Conservation (phyloP, 176 grass and related monocot species). For the Zizania latifolia region DNA sequence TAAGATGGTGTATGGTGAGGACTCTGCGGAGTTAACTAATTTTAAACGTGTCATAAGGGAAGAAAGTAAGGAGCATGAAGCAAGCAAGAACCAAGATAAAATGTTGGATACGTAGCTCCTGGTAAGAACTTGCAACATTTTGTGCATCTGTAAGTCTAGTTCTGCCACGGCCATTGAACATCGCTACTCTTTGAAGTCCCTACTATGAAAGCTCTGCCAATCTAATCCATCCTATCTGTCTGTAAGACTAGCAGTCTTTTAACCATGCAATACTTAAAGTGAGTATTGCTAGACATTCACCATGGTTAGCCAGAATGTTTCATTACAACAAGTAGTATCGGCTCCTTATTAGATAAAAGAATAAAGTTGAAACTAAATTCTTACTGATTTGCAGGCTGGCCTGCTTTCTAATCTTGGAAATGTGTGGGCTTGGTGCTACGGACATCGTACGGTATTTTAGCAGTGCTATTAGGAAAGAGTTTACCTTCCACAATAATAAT, state of each 20-base stretch:
- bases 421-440: too few species aligned
- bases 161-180: neutral
- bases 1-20: conserved; percentile 66
- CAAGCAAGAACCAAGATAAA: conserved; percentile 8
- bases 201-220: neutral
- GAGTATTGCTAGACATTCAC: neutral
- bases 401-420: too few species aligned
- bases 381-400: too few species aligned
- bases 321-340: neutral
- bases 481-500: too few species aligned
- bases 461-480: too few species aligned
- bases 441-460: too few species aligned
- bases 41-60: conserved; percentile 61
- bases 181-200: neutral
- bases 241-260: neutral
- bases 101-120: conserved; percentile 32
- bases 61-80: conserved; percentile 31
- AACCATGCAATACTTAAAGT: neutral
- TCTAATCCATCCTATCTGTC: neutral
- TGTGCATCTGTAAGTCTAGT: neutral
- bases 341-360: neutral
- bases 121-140: neutral
- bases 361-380: too few species aligned
- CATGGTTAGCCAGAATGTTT: neutral
- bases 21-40: conserved; percentile 45